Evolutionary conservation across 1,284 basidiomycete species (phyloP), one percentile per base, ranked within the genome.

Genomic region (Ustilago bromivora): DNA sequence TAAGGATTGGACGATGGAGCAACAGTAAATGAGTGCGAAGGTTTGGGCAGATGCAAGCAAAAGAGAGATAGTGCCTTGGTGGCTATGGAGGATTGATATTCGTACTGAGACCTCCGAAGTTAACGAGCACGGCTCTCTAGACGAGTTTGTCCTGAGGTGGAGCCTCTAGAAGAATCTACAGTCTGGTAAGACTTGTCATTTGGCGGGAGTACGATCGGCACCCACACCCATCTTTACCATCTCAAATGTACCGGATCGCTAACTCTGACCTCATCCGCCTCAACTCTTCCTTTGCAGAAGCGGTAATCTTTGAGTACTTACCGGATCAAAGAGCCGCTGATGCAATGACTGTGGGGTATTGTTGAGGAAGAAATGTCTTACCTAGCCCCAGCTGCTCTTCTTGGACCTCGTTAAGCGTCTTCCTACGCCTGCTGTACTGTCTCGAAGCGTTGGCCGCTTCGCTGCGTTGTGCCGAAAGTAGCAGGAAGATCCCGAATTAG

Each of bases 301-400:
- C 31, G 43, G 23, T 11, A 46, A 19, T 15, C 23, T 28, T 11
- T 40, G 38, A 15, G 11, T 13, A 61, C 36, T 61, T 34, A 53
- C 51, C 51, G 28, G 59, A 61, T 15, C 35, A 9, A 13, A 52
- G 19, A 17, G 23, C 12, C 13, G 17, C 36, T 38, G n/a, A 52
- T 52, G 58, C 58, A 19, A 52, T 51, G 31, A 43, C 4, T 15
- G 34, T 17, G 8, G n/a, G 40, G 32, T 31, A 28, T 31, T 13
- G 51, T 28, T 8, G 19, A 31, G 59, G 57, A 55, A 51, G 64
- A 53, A 60, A 66, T 66, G 57, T 66, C 52, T 66, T 17, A 66
- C 28, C 49, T 51, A 31, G 28, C 35, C 19, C 47, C 23, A 51
- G 46, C 34, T 54, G 13, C 15, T 46, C 41, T 51, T 51, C 49